Conservation (phyloP, 2,329 filamentous ascomycete species). For the Hypocrella siamensis region DNA sequence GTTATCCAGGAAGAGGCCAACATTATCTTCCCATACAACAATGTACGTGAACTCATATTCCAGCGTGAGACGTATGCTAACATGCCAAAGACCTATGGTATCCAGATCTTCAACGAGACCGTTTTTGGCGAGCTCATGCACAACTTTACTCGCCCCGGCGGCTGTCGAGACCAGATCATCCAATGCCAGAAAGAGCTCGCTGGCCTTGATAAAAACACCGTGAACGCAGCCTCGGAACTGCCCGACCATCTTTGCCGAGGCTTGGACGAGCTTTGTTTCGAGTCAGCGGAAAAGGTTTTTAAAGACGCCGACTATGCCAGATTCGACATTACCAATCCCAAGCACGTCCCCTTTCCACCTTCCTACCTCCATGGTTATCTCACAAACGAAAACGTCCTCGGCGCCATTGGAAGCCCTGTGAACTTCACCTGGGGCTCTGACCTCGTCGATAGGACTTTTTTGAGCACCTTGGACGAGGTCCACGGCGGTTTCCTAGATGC, state of each 20-base stretch:
- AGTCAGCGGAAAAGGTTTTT: constrained; percentile 39
- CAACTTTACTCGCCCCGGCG: constrained; percentile 18
- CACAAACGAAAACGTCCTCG: constrained; percentile 37
- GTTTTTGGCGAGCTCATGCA: constrained; percentile 12
- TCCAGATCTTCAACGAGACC: constrained; percentile 38
- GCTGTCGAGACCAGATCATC: constrained; percentile 37
- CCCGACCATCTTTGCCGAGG: constrained; percentile 21
- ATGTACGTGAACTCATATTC: constrained; percentile 24
- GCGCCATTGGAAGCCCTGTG: constrained; percentile 44
- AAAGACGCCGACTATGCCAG: constrained; percentile 33
- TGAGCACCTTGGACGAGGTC: constrained; percentile 44
- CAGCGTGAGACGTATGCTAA: neutral
- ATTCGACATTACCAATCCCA: constrained; percentile 44
- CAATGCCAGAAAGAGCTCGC: constrained; percentile 33
- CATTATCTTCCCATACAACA: constrained; percentile 42
- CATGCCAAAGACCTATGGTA: constrained; percentile 30
- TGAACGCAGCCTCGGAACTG: constrained; percentile 13
- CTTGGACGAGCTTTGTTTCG: constrained; percentile 33
- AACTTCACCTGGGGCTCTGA: constrained; percentile 34
- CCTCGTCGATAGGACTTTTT: constrained; percentile 35
- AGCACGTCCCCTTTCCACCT: constrained; percentile 45
- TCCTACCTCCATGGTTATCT: constrained; percentile 47
- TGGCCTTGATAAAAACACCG: constrained; percentile 33
- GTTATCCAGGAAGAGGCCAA: constrained; percentile 42
- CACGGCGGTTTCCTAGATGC: constrained; percentile 30